A percentile compares a stretch with the other conserved stretches of the same genome.
phyloP scores from a whole-genome alignment of 768 basidiomycete genomes.

The Auriscalpium microsporum region DNA sequence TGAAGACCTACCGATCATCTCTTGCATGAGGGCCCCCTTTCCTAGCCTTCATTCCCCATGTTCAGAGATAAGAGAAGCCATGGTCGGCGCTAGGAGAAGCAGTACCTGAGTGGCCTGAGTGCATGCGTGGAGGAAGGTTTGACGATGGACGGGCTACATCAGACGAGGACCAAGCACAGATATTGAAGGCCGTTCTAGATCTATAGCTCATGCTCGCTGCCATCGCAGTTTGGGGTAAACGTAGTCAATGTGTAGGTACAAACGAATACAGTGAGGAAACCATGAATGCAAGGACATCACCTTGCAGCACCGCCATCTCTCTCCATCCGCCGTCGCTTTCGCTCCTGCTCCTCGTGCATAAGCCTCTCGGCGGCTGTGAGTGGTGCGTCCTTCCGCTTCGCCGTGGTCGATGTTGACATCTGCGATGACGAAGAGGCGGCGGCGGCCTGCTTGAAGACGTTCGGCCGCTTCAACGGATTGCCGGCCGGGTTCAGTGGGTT shows the following conservation, averaged over 20 bases:
- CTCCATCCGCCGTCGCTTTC: slow-evolving; percentile 77
- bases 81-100: background rate
- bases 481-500: slow-evolving; percentile 52
- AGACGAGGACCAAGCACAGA: background rate
- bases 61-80: too few relatives aligned
- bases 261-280: background rate
- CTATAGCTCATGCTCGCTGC: background rate
- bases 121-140: background rate
- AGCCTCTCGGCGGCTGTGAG: slow-evolving; percentile 81
- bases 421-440: slow-evolving; percentile 28
- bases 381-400: slow-evolving; percentile 49
- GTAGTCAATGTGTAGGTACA: slow-evolving; percentile 2
- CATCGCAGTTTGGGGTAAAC: background rate
- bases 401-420: slow-evolving; percentile 38
- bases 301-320: slow-evolving; percentile 23
- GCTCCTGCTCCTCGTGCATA: slow-evolving; percentile 85
- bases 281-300: slow-evolving; percentile 2
- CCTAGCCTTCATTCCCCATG: too few relatives aligned
- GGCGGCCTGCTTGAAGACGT: slow-evolving; percentile 57
- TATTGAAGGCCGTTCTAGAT: background rate
- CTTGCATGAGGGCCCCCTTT: too few relatives aligned
- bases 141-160: background rate
- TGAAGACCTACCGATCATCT: too few relatives aligned
- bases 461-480: slow-evolving; percentile 66
- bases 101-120: background rate